Conservation (phyloP, 352 stramenopile genomes). For the Peronospora destructor region DNA sequence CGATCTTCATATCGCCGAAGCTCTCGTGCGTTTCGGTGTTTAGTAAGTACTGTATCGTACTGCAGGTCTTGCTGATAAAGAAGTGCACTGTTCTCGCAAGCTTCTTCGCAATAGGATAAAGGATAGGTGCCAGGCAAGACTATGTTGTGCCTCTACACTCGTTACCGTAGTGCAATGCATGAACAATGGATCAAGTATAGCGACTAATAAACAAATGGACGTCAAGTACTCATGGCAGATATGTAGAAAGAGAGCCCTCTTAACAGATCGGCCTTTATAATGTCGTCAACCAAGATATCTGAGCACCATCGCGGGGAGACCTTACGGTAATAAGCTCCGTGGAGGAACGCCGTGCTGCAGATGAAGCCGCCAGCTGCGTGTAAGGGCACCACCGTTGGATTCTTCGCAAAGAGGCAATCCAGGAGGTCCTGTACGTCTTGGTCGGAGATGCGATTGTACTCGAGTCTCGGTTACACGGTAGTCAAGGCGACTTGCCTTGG, state of each 20-base stretch:
- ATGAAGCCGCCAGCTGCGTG: constrained; percentile 26
- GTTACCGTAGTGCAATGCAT: no score
- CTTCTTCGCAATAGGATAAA: background rate
- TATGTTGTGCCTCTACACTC: no score
- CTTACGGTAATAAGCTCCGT: constrained; percentile 26
- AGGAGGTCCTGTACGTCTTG: constrained; percentile 36
- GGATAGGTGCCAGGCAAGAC: no score
- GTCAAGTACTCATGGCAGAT: no score
- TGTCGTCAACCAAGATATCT: constrained; percentile 12
- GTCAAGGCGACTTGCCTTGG: constrained; percentile 10
- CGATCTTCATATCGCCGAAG: constrained; percentile 10
- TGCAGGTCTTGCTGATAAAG: constrained; percentile 2
- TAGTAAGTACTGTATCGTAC: constrained; percentile 1
- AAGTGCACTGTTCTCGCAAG: constrained; percentile 1
- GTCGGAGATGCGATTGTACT: constrained; percentile 30
- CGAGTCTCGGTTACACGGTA: constrained; percentile 5
- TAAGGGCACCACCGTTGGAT: constrained; percentile 14
- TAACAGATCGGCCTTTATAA: constrained; percentile 13
- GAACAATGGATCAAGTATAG: no score
- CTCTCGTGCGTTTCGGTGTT: constrained; percentile 12
- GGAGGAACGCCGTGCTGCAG: constrained; percentile 24
- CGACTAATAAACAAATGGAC: no score
- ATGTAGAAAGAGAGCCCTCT: no score
- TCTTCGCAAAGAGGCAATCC: constrained; percentile 35
- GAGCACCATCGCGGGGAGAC: background rate